phyloP scores from a whole-genome alignment of 805 yeast genomes.

The Starmerella kuoi region DNA sequence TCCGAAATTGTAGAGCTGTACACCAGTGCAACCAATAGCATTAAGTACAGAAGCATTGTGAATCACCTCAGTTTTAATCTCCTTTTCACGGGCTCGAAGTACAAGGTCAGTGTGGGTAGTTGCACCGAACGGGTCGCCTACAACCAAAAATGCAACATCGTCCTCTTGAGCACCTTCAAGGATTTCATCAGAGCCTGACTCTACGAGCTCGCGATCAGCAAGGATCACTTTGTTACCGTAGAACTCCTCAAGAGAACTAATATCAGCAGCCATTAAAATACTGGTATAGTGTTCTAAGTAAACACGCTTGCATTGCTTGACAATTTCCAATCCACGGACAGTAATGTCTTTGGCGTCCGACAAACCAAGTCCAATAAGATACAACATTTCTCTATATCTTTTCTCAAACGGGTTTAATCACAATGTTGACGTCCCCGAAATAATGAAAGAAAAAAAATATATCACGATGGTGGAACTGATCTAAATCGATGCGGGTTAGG shows the following conservation, averaged over 20 bases:
- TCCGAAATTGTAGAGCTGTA: slow-evolving; percentile 88
- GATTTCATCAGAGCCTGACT: slow-evolving; percentile 73
- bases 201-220: slow-evolving; percentile 93
- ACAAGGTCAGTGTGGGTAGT: slow-evolving; percentile 94
- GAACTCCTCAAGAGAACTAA: slow-evolving; percentile 59
- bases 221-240: slow-evolving; percentile 75
- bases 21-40: slow-evolving; percentile 96
- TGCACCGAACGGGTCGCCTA: slow-evolving; percentile 97
- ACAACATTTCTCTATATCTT: no score
- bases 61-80: slow-evolving; percentile 64
- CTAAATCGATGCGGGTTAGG: no score
- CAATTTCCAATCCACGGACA: slow-evolving; percentile 81
- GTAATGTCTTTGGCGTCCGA: slow-evolving; percentile 85
- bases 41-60: slow-evolving; percentile 98
- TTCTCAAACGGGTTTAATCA: no score
- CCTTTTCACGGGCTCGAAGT: slow-evolving; percentile 76
- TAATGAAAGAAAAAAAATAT: no score
- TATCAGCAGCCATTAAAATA: slow-evolving; percentile 83
- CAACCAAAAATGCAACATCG: slow-evolving; percentile 88
- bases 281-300: slow-evolving; percentile 93
- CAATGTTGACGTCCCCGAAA: no score
- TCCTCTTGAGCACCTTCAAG: slow-evolving; percentile 56
- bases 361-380: slow-evolving; percentile 81
- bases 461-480: no score
- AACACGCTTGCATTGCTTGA: slow-evolving; percentile 75